Percentiles rank a stretch among this genome's conserved stretches.
phyloP scores from a whole-genome alignment of 805 yeast genomes.

The Candida cerambycidarum region DNA sequence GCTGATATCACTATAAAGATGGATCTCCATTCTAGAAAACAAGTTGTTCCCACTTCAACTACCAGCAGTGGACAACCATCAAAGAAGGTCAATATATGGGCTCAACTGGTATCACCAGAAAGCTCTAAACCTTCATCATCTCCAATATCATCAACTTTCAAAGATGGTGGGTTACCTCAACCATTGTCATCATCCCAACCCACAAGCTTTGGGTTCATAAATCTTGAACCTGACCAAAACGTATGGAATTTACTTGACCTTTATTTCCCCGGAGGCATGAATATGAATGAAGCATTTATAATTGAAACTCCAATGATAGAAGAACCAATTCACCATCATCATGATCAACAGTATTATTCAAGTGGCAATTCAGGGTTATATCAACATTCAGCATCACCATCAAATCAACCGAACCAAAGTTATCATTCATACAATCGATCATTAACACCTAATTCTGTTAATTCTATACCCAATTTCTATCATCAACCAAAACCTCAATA shows the following conservation, averaged over 20 bases:
- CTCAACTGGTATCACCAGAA: slow-evolving; percentile 17
- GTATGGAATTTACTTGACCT: slow-evolving; percentile 60
- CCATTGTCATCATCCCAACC: not conserved
- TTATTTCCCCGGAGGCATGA: slow-evolving; percentile 68
- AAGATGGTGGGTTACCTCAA: slow-evolving; percentile 7
- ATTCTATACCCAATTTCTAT: slow-evolving; percentile 17
- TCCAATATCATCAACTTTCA: slow-evolving; percentile 14
- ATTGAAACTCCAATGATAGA: slow-evolving; percentile 45
- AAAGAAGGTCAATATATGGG: slow-evolving; percentile 16
- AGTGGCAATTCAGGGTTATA: slow-evolving; percentile 12
- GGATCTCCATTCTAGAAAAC: slow-evolving; percentile 19
- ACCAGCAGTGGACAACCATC: slow-evolving; percentile 8
- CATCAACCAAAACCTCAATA: slow-evolving; percentile 39
- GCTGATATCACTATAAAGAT: slow-evolving; percentile 56
- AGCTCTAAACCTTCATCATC: slow-evolving; percentile 12
- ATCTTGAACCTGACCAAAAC: slow-evolving; percentile 59
- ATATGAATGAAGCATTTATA: slow-evolving; percentile 60
- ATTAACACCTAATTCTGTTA: slow-evolving; percentile 15
- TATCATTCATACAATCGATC: slow-evolving; percentile 13
- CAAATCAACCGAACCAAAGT: slow-evolving; percentile 6
- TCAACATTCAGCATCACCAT: slow-evolving; percentile 14
- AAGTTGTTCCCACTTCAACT: slow-evolving; percentile 11
- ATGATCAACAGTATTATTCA: not conserved
- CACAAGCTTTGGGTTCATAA: slow-evolving; percentile 9
- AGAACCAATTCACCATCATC: not conserved